phyloP scores from a whole-genome alignment of 1,284 basidiomycete genomes.

The Trametes versicolor region DNA sequence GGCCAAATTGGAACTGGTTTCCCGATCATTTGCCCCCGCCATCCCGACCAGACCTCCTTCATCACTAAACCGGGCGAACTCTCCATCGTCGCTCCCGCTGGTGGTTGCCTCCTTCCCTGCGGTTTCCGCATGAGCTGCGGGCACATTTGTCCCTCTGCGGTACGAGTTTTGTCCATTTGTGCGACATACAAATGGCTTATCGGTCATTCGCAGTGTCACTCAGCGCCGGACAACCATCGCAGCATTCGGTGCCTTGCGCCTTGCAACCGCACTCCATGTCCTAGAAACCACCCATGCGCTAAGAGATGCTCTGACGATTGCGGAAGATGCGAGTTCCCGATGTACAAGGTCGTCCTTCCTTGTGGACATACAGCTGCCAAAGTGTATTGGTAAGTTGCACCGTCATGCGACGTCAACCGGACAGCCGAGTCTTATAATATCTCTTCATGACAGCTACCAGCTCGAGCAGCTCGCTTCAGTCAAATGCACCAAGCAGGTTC shows the following conservation, averaged over 20 bases:
- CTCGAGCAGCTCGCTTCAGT: slow-evolving; percentile 56
- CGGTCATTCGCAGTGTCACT: slow-evolving; percentile 65
- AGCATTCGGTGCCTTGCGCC: slow-evolving; percentile 42
- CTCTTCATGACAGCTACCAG: slow-evolving; percentile 50
- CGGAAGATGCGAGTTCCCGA: slow-evolving; percentile 62
- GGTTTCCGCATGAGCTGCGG: slow-evolving; percentile 69
- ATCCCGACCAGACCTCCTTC: slow-evolving; percentile 54
- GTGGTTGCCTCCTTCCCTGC: slow-evolving; percentile 69
- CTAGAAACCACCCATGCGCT: slow-evolving; percentile 67
- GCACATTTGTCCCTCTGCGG: slow-evolving; percentile 73
- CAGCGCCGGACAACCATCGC: slow-evolving; percentile 50
- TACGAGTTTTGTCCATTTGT: slow-evolving; percentile 36
- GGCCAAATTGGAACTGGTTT: slow-evolving; percentile 61
- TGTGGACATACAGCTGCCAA: slow-evolving; percentile 64
- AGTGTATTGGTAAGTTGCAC: slow-evolving; percentile 63
- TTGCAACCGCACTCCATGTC: slow-evolving; percentile 62
- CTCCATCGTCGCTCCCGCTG: slow-evolving; percentile 60
- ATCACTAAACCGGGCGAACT: slow-evolving; percentile 65
- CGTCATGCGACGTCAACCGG: neutral
- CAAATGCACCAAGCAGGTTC: slow-evolving; percentile 55
- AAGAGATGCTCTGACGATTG: slow-evolving; percentile 65
- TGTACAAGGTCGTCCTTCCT: slow-evolving; percentile 60
- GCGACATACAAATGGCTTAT: neutral
- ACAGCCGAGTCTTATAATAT: neutral
- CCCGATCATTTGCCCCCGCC: slow-evolving; percentile 67